phyloP scores from a whole-genome alignment of 140 eudicot genomes.

The Senecio squalidus region DNA sequence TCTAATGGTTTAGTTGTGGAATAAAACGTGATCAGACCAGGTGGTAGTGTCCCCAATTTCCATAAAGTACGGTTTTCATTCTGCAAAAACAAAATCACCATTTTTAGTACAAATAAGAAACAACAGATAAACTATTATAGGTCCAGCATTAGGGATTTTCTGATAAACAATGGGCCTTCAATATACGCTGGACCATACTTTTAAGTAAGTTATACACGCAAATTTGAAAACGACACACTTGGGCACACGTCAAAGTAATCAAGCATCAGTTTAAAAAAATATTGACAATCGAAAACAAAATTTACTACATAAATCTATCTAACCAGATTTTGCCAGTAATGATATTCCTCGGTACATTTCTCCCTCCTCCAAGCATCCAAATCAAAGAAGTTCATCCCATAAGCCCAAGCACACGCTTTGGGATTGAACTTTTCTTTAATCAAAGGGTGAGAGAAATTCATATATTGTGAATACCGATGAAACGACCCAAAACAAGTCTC shows the following conservation, averaged over 20 bases:
- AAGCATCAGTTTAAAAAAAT: neutral
- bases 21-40: constrained; percentile 88
- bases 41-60: constrained; percentile 93
- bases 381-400: constrained; percentile 97
- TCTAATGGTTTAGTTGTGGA: constrained; percentile 94
- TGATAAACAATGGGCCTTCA: neutral
- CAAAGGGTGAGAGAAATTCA: constrained; percentile 94
- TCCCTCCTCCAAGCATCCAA: constrained; percentile 98
- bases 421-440: constrained; percentile 87
- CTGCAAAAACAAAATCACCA: constrained; percentile 37
- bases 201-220: neutral
- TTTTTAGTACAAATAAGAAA: neutral
- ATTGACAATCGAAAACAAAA: neutral
- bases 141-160: neutral
- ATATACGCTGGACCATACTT: neutral
- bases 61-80: constrained; percentile 90
- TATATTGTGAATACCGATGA: constrained; percentile 87
- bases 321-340: constrained; percentile 96
- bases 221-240: neutral
- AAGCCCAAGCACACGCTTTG: constrained; percentile 97
- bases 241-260: neutral
- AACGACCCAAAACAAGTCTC: constrained; percentile 97
- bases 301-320: constrained; percentile 7
- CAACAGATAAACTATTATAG: neutral
- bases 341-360: constrained; percentile 86